Evolutionary conservation across 257 asterid species (phyloP).

Genomic region (Solanum pinnatisectum): DNA sequence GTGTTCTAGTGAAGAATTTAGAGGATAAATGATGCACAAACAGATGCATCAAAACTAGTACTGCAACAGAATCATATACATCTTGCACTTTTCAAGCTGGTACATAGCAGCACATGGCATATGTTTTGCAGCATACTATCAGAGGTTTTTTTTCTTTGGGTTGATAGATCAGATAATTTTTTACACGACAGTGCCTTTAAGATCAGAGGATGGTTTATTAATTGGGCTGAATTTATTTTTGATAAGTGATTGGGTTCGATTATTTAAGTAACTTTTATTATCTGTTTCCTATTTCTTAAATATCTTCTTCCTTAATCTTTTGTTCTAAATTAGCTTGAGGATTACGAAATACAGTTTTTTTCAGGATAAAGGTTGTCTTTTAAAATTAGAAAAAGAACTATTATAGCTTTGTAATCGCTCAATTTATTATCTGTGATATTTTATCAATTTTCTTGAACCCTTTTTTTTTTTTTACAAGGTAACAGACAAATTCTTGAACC

Average conservation of each 20-base stretch:
- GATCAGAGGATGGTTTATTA: background rate
- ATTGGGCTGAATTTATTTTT: background rate
- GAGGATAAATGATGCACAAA: background rate
- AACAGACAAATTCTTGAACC: background rate
- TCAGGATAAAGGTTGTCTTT: background rate
- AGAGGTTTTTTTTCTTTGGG: background rate
- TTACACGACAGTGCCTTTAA: background rate
- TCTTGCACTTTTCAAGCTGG: background rate
- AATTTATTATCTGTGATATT: background rate
- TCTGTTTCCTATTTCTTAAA: background rate
- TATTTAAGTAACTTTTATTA: background rate
- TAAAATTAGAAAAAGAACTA: background rate
- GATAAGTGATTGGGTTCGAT: background rate
- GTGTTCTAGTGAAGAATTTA: background rate
- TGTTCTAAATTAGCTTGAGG: background rate
- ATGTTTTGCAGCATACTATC: background rate
- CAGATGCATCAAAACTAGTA: background rate
- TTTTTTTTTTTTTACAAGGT: background rate
- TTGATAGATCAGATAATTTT: background rate
- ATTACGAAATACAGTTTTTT: background rate
- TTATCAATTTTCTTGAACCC: background rate
- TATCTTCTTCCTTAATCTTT: background rate
- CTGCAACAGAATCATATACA: background rate
- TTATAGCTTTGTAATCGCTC: background rate
- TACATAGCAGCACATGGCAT: background rate